A percentile compares a stretch with the other conserved stretches of the same genome.
phyloP scores from a whole-genome alignment of 345 rosid genomes.

The Syzygium aromaticum region DNA sequence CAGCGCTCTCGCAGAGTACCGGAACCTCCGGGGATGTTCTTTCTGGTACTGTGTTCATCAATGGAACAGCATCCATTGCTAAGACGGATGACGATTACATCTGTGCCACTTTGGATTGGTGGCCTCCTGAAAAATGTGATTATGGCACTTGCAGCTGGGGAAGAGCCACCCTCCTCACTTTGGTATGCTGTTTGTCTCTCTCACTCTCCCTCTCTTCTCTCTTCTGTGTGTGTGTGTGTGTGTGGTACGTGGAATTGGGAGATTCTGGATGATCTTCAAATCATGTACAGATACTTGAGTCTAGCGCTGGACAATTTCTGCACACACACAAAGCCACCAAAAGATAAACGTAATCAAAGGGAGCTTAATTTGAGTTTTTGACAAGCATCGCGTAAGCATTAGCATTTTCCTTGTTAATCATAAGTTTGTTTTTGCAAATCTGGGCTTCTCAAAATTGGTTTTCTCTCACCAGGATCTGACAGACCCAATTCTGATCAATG shows the following conservation, averaged over 20 bases:
- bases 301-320: background rate
- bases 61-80: slow-evolving; percentile 8
- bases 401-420: background rate
- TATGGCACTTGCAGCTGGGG: slow-evolving; percentile 24
- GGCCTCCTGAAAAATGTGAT: slow-evolving; percentile 24
- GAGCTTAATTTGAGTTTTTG: background rate
- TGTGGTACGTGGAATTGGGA: background rate
- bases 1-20: background rate
- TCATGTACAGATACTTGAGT: background rate
- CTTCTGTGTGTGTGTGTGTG: background rate
- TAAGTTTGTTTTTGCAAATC: background rate
- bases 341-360: background rate
- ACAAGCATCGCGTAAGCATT: background rate
- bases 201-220: background rate
- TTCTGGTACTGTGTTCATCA: slow-evolving; percentile 5
- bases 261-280: background rate
- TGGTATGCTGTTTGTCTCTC: slow-evolving; percentile 3
- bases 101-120: slow-evolving; percentile 25
- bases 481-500: slow-evolving; percentile 39
- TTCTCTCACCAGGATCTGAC: slow-evolving; percentile 37
- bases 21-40: background rate
- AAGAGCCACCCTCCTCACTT: slow-evolving; percentile 9
- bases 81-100: slow-evolving; percentile 13
- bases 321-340: background rate
- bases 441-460: background rate